phyloP scores from a whole-genome alignment of 345 rosid genomes.

The Ceriops decandra region DNA sequence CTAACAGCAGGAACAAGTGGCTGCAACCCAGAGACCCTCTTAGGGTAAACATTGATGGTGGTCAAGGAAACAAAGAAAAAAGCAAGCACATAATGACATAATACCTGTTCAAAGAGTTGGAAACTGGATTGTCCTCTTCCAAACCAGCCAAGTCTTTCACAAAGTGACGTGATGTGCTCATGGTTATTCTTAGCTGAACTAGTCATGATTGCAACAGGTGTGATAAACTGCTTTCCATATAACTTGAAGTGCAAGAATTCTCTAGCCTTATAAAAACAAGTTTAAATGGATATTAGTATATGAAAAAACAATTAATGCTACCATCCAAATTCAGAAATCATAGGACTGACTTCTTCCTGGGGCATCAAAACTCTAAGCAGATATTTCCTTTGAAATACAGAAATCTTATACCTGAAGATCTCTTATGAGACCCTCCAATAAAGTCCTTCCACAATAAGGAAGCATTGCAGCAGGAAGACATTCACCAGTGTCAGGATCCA shows the following conservation, averaged over 20 bases:
- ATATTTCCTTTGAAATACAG: conserved; percentile 10
- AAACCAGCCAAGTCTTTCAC: conserved; percentile 75
- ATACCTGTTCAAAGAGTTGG: conserved; percentile 92
- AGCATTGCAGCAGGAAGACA: conserved; percentile 98
- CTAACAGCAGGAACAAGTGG: conserved; percentile 84
- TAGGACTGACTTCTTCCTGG: conserved; percentile 5
- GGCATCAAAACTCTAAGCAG: conserved; percentile 15
- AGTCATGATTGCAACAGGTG: conserved; percentile 93
- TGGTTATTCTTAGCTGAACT: conserved; percentile 95
- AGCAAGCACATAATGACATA: background rate
- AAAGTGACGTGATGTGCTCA: conserved; percentile 64
- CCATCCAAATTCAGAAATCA: background rate
- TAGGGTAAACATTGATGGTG: too few relatives aligned
- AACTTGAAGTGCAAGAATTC: conserved; percentile 88
- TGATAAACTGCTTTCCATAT: conserved; percentile 76
- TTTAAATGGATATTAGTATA: background rate
- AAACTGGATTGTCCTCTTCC: conserved; percentile 87
- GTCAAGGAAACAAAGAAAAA: background rate
- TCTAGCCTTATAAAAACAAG: conserved; percentile 55
- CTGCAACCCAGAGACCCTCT: conserved; percentile 29
- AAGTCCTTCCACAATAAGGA: conserved; percentile 83
- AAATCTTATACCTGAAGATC: conserved; percentile 74
- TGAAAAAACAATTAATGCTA: conserved; percentile 1
- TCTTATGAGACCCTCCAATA: conserved; percentile 90
- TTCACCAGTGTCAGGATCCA: conserved; percentile 79